Percentiles rank a stretch among this genome's conserved stretches.
These are phyloP conservation scores for Diaporthe batatas DNA, from an alignment of 2,329 filamentous ascomycete species.

Conservation along the genomic window DNA sequence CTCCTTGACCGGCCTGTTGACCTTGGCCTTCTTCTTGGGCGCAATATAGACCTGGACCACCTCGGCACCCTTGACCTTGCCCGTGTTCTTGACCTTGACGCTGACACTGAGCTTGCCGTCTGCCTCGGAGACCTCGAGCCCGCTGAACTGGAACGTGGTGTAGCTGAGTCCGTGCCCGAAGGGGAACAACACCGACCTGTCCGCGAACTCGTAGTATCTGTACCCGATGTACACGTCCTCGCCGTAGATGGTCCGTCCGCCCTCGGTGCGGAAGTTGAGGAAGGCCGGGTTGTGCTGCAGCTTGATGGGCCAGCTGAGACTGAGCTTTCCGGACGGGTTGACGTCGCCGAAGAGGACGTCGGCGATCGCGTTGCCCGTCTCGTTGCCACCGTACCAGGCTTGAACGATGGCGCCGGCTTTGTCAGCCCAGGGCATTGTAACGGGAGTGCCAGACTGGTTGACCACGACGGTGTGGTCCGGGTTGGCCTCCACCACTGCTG, in stretches of 20 bases:
- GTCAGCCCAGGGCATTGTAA: slow-evolving; percentile 77
- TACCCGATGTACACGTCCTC: slow-evolving; percentile 83
- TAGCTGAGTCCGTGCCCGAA: slow-evolving; percentile 49
- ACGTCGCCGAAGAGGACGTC: slow-evolving; percentile 81
- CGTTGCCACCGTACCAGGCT: slow-evolving; percentile 90
- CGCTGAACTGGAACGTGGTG: slow-evolving; percentile 56
- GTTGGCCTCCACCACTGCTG: slow-evolving; percentile 75
- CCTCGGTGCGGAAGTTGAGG: slow-evolving; percentile 75
- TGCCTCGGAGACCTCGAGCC: slow-evolving; percentile 60
- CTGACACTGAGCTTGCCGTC: slow-evolving; percentile 63
- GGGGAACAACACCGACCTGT: slow-evolving; percentile 46
- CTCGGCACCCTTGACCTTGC: slow-evolving; percentile 65
- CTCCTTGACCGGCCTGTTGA: slow-evolving; percentile 72
- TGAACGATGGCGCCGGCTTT: slow-evolving; percentile 73
- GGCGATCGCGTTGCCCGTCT: slow-evolving; percentile 84
- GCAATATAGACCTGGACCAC: slow-evolving; percentile 70
- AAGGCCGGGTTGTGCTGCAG: slow-evolving; percentile 77
- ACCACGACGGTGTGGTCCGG: slow-evolving; percentile 76
- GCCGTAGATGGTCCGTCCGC: slow-evolving; percentile 75
- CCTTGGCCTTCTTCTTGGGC: slow-evolving; percentile 64
- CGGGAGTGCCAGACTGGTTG: slow-evolving; percentile 82
- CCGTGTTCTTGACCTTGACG: slow-evolving; percentile 72
- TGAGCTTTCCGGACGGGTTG: slow-evolving; percentile 78
- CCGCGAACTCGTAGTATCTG: slow-evolving; percentile 75
- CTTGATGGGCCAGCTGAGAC: slow-evolving; percentile 73